A percentile compares a stretch with the other conserved stretches of the same genome.
Evolutionary conservation across 768 basidiomycete genomes (phyloP).

Genomic region (Pulveroboletus sp.): DNA sequence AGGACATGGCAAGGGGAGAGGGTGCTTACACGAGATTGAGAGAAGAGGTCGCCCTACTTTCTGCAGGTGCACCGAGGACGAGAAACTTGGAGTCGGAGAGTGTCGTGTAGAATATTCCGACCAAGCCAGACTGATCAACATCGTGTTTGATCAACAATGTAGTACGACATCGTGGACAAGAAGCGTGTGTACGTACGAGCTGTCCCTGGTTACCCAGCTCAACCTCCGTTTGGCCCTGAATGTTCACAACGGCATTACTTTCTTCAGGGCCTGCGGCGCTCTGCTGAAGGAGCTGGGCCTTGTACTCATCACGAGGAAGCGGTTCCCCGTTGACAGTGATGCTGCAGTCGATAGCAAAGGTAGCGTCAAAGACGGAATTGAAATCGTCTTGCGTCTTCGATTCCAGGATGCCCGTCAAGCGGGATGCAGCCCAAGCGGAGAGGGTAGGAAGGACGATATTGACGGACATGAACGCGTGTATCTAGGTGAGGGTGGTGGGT

Average conservation of each 20-base stretch:
- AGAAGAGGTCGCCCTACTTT: constrained; percentile 31
- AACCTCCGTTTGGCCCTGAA: constrained; percentile 27
- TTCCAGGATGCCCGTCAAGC: constrained; percentile 34
- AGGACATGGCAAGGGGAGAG: neutral
- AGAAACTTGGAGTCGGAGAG: constrained; percentile 31
- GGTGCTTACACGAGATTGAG: constrained; percentile 36
- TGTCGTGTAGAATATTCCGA: constrained; percentile 37
- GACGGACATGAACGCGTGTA: constrained; percentile 17
- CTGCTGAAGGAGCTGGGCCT: constrained; percentile 30
- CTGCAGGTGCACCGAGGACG: constrained; percentile 31
- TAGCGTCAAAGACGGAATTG: constrained; percentile 36
- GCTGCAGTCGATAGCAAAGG: constrained; percentile 33
- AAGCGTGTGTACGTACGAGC: constrained; percentile 17
- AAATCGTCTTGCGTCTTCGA: constrained; percentile 36
- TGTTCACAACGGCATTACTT: constrained; percentile 14
- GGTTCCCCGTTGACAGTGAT: constrained; percentile 40
- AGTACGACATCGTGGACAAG: neutral
- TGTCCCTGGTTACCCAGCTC: constrained; percentile 22
- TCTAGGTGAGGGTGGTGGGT: neutral
- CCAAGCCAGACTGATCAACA: constrained; percentile 21
- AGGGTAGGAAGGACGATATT: constrained; percentile 38
- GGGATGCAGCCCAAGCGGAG: constrained; percentile 38
- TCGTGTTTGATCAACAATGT: neutral
- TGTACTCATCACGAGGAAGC: constrained; percentile 38
- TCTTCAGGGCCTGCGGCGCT: constrained; percentile 21